A percentile compares a stretch with the other conserved stretches of the same genome.
phyloP scores from a whole-genome alignment of 257 asterid genomes.

The Plantago major region DNA sequence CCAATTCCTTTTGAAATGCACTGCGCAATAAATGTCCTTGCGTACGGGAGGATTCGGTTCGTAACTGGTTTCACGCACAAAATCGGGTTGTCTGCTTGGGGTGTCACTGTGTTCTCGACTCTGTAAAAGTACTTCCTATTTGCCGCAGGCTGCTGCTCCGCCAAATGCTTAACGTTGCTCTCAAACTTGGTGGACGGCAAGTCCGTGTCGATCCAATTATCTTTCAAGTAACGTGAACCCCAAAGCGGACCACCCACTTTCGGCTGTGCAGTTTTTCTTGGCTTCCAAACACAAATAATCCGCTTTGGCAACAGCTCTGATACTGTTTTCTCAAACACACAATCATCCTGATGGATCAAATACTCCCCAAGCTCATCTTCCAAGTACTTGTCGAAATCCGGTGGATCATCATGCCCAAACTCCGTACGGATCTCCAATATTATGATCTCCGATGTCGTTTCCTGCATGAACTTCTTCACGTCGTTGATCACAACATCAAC shows the following conservation, averaged over 20 bases:
- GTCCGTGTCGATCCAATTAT: conserved; percentile 83
- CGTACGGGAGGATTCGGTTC: conserved; percentile 54
- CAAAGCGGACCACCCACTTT: conserved; percentile 49
- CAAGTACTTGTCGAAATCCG: too few species aligned
- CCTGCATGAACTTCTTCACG: conserved; percentile 50
- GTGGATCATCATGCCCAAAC: too few species aligned
- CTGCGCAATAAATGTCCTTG: conserved; percentile 58
- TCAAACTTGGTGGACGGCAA: conserved; percentile 76
- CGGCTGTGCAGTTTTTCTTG: conserved; percentile 59
- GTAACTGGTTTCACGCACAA: conserved; percentile 78
- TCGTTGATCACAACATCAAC: conserved; percentile 59
- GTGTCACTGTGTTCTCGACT: conserved; percentile 88
- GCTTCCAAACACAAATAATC: conserved; percentile 82
- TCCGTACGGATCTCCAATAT: conserved; percentile 34
- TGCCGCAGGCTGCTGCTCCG: conserved; percentile 47
- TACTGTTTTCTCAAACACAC: conserved; percentile 51
- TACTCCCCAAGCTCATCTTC: conserved; percentile 41
- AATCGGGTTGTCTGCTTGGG: conserved; percentile 82
- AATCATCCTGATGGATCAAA: conserved; percentile 62
- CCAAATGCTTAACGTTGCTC: conserved; percentile 61
- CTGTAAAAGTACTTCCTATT: conserved; percentile 61
- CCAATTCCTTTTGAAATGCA: conserved; percentile 35
- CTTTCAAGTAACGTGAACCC: conserved; percentile 60
- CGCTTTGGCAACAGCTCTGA: conserved; percentile 63
- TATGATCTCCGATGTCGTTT: conserved; percentile 63